These are phyloP conservation scores for Rhodotorula glutinis DNA, from an alignment of 1,284 basidiomycete genomes.

Conservation along the genomic window DNA sequence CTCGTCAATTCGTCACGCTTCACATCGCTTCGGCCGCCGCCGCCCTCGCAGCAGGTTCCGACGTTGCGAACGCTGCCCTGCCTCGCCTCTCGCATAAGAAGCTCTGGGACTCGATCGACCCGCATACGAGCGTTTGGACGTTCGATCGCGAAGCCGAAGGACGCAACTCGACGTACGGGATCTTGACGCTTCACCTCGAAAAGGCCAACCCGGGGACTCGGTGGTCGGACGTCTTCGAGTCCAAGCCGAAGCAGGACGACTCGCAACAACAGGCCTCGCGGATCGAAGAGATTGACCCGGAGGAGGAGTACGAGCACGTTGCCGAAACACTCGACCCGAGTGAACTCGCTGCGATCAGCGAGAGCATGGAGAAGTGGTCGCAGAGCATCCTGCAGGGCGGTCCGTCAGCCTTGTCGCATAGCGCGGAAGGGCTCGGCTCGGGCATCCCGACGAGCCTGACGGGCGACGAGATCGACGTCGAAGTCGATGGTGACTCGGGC, in stretches of 20 bases:
- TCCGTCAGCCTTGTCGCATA: constrained; percentile 45
- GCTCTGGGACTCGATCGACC: constrained; percentile 72
- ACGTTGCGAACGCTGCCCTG: constrained; percentile 44
- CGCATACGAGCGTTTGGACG: constrained; percentile 76
- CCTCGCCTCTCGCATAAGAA: constrained; percentile 62
- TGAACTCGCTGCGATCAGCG: constrained; percentile 71
- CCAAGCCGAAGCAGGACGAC: constrained; percentile 42
- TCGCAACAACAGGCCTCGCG: constrained; percentile 15
- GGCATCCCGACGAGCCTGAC: constrained; percentile 67
- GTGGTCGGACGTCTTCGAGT: constrained; percentile 79
- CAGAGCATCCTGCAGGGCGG: constrained; percentile 54
- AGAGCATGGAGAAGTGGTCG: constrained; percentile 81
- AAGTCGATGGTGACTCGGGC: constrained; percentile 60
- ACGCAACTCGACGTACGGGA: constrained; percentile 54
- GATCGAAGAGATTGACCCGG: constrained; percentile 30
- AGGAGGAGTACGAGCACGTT: constrained; percentile 57
- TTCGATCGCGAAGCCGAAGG: constrained; percentile 70
- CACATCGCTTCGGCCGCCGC: constrained; percentile 50
- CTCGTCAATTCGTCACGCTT: constrained; percentile 62
- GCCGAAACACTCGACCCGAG: constrained; percentile 84
- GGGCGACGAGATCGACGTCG: constrained; percentile 78
- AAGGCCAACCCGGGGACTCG: constrained; percentile 73
- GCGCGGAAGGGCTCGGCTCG: constrained; percentile 58
- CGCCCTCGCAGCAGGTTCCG: neutral
- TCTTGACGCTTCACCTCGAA: constrained; percentile 77